A percentile compares a stretch with the other conserved stretches of the same genome.
These are phyloP conservation scores for Aspergillus alliaceus DNA, from an alignment of 2,329 filamentous ascomycete genomes.

Conservation along the genomic window DNA sequence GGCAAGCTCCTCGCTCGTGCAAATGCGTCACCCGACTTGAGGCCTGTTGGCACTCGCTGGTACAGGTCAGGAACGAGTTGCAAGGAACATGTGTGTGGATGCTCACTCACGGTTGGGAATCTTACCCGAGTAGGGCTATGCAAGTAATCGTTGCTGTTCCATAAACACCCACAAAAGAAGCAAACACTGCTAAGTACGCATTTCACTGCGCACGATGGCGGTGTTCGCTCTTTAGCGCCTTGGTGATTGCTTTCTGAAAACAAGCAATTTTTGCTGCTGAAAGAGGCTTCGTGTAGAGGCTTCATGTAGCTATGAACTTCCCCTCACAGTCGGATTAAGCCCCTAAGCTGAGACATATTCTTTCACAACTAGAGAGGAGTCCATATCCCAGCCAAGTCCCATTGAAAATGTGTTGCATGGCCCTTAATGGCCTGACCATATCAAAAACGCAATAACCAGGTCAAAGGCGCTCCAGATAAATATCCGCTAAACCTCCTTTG, in stretches of 20 bases:
- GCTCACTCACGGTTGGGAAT: neutral
- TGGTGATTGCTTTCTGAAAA: neutral
- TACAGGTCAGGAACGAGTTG: neutral
- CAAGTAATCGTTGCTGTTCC: slow-evolving; percentile 24
- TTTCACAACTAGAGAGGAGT: too few relatives aligned
- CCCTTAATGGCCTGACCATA: too few relatives aligned
- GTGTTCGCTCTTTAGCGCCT: neutral
- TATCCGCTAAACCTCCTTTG: too few relatives aligned
- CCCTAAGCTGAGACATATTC: neutral
- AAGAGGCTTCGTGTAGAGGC: neutral
- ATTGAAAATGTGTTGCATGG: too few relatives aligned
- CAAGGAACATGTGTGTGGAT: neutral
- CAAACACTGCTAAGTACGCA: neutral
- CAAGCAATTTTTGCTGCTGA: neutral
- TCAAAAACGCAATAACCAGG: too few relatives aligned
- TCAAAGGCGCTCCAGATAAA: too few relatives aligned
- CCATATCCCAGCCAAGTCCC: too few relatives aligned
- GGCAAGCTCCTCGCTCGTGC: slow-evolving; percentile 7
- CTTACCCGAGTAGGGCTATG: slow-evolving; percentile 7
- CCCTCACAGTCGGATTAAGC: neutral
- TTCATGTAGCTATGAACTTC: neutral
- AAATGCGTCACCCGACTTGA: neutral
- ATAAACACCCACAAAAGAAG: slow-evolving; percentile 20
- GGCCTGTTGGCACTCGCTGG: neutral
- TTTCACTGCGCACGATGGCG: neutral